These are phyloP conservation scores for Chrysoporthe cubensis DNA, from an alignment of 2,329 filamentous ascomycete species.

Conservation along the genomic window DNA sequence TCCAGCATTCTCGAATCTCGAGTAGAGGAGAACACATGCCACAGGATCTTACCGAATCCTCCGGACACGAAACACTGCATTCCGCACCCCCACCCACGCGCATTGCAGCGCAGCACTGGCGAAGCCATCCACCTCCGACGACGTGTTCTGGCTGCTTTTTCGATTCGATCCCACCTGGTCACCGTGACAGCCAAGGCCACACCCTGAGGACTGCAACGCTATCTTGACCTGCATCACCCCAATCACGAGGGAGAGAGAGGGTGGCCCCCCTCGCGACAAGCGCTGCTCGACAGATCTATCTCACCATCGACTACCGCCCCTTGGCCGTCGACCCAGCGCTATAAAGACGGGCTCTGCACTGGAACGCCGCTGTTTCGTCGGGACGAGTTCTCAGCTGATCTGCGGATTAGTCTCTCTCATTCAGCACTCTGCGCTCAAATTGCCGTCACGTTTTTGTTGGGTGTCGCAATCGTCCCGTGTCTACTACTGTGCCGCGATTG, in stretches of 20 bases:
- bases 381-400: constrained; percentile 7
- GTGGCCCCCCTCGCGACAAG: not conserved
- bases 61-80: constrained; percentile 13
- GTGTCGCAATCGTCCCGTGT: constrained; percentile 3
- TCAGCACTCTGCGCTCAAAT: not conserved
- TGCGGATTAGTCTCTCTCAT: constrained; percentile 2
- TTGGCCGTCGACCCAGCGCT: not conserved
- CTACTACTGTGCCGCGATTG: constrained; percentile 8
- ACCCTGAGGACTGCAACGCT: not conserved
- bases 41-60: constrained; percentile 18
- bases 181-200: not conserved
- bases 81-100: constrained; percentile 18
- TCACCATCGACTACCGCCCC: not conserved
- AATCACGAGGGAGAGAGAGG: not conserved
- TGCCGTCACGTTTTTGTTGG: not conserved
- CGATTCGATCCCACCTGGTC: not conserved
- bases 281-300: not conserved
- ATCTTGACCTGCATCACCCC: not conserved
- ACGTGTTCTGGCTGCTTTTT: constrained; percentile 2
- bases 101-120: not conserved
- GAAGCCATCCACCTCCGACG: constrained; percentile 9
- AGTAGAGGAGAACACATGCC: not conserved
- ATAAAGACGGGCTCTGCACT: not conserved
- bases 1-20: constrained; percentile 19
- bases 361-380: constrained; percentile 18